Conservation (phyloP, 306 rosid species). For the Pterocarpus santalinus region DNA sequence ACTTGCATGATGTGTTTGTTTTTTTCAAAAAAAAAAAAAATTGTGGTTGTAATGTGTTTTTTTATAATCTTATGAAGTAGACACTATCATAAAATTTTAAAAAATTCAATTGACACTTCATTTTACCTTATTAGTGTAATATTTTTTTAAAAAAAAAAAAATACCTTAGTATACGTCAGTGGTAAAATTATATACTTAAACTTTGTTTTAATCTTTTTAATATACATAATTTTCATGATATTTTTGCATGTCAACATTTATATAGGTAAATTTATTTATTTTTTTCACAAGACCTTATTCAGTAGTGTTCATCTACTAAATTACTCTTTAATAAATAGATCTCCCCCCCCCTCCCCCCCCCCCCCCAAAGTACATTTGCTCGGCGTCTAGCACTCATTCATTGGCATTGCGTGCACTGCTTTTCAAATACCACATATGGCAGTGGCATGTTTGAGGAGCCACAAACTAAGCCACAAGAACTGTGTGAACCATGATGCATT, state of each 20-base stretch:
- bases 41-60: too few relatives aligned
- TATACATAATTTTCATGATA: too few relatives aligned
- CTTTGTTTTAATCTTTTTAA: too few relatives aligned
- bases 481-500: neutral
- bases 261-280: neutral
- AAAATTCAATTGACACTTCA: too few relatives aligned
- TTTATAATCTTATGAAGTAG: neutral
- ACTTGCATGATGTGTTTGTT: neutral
- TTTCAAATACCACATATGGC: neutral
- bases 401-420: conserved; percentile 3
- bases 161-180: too few relatives aligned
- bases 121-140: too few relatives aligned
- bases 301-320: neutral
- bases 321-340: neutral
- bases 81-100: too few relatives aligned
- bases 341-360: too few relatives aligned
- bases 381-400: neutral
- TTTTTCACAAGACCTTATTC: neutral
- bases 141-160: too few relatives aligned
- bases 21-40: neutral
- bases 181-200: too few relatives aligned
- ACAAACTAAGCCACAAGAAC: neutral
- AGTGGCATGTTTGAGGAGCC: neutral
- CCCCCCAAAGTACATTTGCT: neutral
- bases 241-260: too few relatives aligned